A percentile compares a stretch with the other conserved stretches of the same genome.
Conservation (phyloP, 1,139 yeast species). For the Yamadazyma mexicana region DNA sequence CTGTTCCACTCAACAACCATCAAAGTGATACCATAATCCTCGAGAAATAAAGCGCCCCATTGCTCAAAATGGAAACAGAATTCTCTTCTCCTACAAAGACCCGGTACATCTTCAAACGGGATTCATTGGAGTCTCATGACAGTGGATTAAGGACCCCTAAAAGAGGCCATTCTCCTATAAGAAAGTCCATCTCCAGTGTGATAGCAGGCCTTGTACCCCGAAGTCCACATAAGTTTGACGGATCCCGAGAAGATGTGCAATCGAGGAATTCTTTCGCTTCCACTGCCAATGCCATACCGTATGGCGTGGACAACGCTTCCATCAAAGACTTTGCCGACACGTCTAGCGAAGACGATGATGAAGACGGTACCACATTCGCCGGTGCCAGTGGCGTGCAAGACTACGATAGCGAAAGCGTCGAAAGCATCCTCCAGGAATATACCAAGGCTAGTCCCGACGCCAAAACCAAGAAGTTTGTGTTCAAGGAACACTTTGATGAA, state of each 20-base stretch:
- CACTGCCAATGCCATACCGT: slow-evolving; percentile 2
- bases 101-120: slow-evolving; percentile 25
- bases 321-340: slow-evolving; percentile 46
- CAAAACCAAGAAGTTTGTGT: slow-evolving; percentile 19
- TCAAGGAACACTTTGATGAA: slow-evolving; percentile 35
- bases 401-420: slow-evolving; percentile 33
- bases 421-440: slow-evolving; percentile 35
- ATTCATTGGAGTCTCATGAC: slow-evolving; percentile 28
- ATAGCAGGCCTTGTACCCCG: not conserved
- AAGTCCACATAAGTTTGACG: not conserved
- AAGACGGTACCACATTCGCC: slow-evolving; percentile 15
- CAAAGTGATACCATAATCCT: too few species aligned
- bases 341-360: slow-evolving; percentile 21
- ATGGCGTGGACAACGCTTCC: slow-evolving; percentile 15
- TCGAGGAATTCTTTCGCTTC: slow-evolving; percentile 16
- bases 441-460: slow-evolving; percentile 12
- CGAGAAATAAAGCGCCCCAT: too few species aligned
- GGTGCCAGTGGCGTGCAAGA: slow-evolving; percentile 20
- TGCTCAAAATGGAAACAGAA: slow-evolving; percentile 8
- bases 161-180: slow-evolving; percentile 10
- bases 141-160: slow-evolving; percentile 16
- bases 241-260: not conserved
- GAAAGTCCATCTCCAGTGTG: slow-evolving; percentile 9
- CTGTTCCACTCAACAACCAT: too few species aligned
- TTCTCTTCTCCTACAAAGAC: slow-evolving; percentile 30